These are phyloP conservation scores for Termitomyces sp. DNA, from an alignment of 768 basidiomycete species.

Conservation along the genomic window DNA sequence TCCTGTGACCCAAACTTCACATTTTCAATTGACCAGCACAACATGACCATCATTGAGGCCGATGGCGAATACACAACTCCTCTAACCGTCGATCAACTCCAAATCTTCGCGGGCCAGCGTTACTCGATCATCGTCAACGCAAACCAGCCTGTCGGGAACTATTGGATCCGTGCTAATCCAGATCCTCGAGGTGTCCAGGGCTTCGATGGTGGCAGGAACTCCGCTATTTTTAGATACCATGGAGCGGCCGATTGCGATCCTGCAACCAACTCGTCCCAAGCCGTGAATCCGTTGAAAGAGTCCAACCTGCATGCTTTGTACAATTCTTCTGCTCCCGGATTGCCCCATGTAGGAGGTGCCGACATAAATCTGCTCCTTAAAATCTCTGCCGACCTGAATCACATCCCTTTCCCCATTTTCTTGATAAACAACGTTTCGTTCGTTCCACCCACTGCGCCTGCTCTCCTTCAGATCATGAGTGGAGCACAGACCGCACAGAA, in stretches of 20 bases:
- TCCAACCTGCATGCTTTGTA: conserved; percentile 25
- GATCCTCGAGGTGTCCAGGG: conserved; percentile 16
- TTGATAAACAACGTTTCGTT: conserved; percentile 27
- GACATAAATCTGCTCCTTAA: conserved; percentile 35
- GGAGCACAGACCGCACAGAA: conserved; percentile 35
- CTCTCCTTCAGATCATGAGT: conserved; percentile 43
- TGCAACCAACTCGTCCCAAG: conserved; percentile 19
- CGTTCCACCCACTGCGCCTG: conserved; percentile 33
- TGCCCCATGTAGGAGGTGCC: conserved; percentile 30
- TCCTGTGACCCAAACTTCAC: conserved; percentile 31
- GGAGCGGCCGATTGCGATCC: conserved; percentile 45
- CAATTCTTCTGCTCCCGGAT: conserved; percentile 25
- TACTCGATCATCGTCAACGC: conserved; percentile 34
- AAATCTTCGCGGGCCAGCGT: conserved; percentile 31
- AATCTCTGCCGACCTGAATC: conserved; percentile 14
- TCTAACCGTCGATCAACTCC: conserved; percentile 34
- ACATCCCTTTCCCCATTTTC: conserved; percentile 18
- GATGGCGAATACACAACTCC: conserved; percentile 41
- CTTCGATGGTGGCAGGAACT: conserved; percentile 35
- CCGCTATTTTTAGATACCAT: conserved; percentile 47
- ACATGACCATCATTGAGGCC: conserved; percentile 48
- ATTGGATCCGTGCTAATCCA: conserved; percentile 41
- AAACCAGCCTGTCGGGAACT: conserved; percentile 43
- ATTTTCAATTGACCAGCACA: conserved; percentile 43
- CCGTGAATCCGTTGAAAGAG: conserved; percentile 14